These are phyloP conservation scores for Hydrangea macrophylla DNA, from an alignment of 148 eudicot species.

Conservation along the genomic window DNA sequence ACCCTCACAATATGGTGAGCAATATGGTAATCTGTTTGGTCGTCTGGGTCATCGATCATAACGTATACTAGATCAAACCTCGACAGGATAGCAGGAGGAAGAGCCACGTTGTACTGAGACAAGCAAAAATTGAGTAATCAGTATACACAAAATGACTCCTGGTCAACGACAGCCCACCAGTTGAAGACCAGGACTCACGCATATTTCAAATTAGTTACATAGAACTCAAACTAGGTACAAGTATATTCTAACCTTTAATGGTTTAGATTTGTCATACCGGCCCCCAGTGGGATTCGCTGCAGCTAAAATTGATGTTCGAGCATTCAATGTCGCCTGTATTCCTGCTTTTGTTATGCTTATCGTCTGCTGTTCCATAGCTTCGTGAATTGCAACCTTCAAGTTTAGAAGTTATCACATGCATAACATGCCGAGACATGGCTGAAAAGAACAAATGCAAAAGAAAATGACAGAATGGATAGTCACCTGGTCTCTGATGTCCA, in stretches of 20 bases:
- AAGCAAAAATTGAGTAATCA: slow-evolving; percentile 5
- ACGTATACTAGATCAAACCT: slow-evolving; percentile 98
- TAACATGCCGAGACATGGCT: not conserved
- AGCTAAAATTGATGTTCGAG: slow-evolving; percentile 95
- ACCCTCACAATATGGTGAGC: slow-evolving; percentile 95
- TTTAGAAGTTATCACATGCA: not conserved
- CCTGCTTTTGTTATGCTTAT: slow-evolving; percentile 99
- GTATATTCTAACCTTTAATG: slow-evolving; percentile 61
- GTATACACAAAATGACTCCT: not conserved
- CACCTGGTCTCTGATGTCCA: slow-evolving; percentile 98
- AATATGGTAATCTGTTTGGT: slow-evolving; percentile 87
- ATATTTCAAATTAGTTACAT: not conserved
- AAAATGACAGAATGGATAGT: slow-evolving; percentile 3
- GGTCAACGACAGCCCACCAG: not conserved
- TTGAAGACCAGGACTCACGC: not conserved
- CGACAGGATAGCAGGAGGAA: slow-evolving; percentile 97
- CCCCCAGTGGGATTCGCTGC: slow-evolving; percentile 99
- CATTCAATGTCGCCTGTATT: slow-evolving; percentile 95
- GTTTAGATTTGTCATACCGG: slow-evolving; percentile 96
- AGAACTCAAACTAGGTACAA: not conserved
- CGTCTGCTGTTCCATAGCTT: slow-evolving; percentile 99
- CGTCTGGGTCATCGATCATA: slow-evolving; percentile 99
- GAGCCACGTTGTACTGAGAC: slow-evolving; percentile 93
- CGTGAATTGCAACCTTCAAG: slow-evolving; percentile 92
- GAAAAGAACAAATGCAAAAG: not conserved